phyloP scores from a whole-genome alignment of 1,139 yeast species.

The Saccharomycopsis hybrid region DNA sequence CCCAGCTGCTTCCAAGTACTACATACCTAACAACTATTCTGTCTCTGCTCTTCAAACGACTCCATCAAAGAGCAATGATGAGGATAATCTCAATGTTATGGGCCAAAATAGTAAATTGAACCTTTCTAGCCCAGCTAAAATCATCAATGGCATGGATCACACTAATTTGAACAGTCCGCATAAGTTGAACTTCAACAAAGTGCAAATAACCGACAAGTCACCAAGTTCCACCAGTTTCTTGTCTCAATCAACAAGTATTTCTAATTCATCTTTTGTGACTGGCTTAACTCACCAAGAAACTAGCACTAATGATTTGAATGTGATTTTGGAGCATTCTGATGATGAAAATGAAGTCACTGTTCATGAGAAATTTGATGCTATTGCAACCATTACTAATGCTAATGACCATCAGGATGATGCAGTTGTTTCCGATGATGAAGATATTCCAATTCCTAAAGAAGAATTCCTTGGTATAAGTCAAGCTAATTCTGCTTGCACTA shows the following conservation, averaged over 20 bases:
- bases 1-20: slow-evolving; percentile 4
- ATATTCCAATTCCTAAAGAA: slow-evolving; percentile 26
- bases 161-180: neutral
- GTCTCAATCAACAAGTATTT: slow-evolving; percentile 1
- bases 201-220: neutral
- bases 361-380: neutral
- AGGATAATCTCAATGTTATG: neutral
- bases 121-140: neutral
- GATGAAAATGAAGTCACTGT: slow-evolving; percentile 2
- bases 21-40: slow-evolving; percentile 20
- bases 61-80: neutral
- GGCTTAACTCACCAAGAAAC: slow-evolving; percentile 11
- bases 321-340: neutral
- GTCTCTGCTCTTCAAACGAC: slow-evolving; percentile 11
- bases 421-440: slow-evolving; percentile 48
- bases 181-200: neutral
- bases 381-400: no score
- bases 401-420: slow-evolving; percentile 28
- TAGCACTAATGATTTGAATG: slow-evolving; percentile 1
- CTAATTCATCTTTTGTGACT: slow-evolving; percentile 10
- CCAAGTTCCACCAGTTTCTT: slow-evolving; percentile 2
- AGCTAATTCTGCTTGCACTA: no score
- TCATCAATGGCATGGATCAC: neutral
- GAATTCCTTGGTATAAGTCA: no score
- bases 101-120: neutral